Base-by-base conservation (phyloP, 345 rosid species). In the Dimocarpus longan region DNA sequence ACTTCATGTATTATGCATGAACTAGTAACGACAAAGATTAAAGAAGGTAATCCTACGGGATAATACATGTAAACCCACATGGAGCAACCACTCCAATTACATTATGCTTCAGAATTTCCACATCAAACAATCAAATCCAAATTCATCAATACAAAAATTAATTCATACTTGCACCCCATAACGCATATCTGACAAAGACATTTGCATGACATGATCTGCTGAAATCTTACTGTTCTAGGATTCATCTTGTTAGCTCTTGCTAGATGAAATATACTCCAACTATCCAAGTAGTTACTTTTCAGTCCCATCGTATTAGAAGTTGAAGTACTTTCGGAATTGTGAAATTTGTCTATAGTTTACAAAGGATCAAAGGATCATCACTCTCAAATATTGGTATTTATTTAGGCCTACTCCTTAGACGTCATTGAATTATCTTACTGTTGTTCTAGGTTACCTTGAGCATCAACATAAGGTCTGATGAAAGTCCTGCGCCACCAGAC, bases 401-500 rank as follows among this genome's bases (percentile, higher is more conserved):
- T 74, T 65, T 43, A 10, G 56, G 63, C 66, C 54, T 81, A 71
- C 75, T 80, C 79, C 82, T 81, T 81, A 48, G 76, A 42, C 12
- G 70, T 77, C 75, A 54, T 68, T 44, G 86, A 86, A 78, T 60
- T 62, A 37, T 85, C 87, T 1, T 85, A 81, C 43, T 78, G 88
- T 52, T 68, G 88, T 59, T 68, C 82, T 73, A 28, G 16, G 76
- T 78, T 78, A n/a, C 83, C 82, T 70, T 81, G 89, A 40, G 83
- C 72, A 56, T 89, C 93, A 32, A 71, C 83, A 73, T 89, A 89
- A n/a, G 99, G 98, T 80, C 94, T 89, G 69, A 93, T 82, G 77
- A 96, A 96, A 7, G 99, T 87, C 74, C 99, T 75, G 8, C 99
- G 91, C 99, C 99, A 96, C 99, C 99, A 96, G 63, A 96, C 99